These are phyloP conservation scores for Triticum timopheevii DNA, from an alignment of 176 grass and related monocot species.

Conservation along the genomic window DNA sequence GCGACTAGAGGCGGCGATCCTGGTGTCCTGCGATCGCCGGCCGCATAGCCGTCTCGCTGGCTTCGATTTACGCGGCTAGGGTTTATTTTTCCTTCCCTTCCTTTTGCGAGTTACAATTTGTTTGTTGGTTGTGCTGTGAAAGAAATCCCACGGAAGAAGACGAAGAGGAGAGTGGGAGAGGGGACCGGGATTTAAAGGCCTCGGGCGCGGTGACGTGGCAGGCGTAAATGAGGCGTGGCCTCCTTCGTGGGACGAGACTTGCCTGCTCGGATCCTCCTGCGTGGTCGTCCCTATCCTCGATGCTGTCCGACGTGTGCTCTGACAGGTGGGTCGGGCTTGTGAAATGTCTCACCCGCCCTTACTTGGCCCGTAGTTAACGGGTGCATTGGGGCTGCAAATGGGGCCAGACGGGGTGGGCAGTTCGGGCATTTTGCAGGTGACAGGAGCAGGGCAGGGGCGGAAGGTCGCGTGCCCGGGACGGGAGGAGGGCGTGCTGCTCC, in stretches of 20 bases:
- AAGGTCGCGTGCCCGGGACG: background rate
- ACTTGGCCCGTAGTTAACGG: background rate
- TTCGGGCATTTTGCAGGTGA: conserved; percentile 14
- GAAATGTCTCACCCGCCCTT: background rate
- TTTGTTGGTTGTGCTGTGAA: background rate
- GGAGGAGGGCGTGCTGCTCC: background rate
- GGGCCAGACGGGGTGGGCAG: fast-evolving
- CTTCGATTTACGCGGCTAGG: conserved; percentile 33
- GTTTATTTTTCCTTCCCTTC: background rate
- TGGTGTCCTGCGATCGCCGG: background rate
- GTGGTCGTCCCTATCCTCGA: conserved; percentile 15
- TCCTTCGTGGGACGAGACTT: conserved; percentile 25
- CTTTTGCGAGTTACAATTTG: conserved; percentile 3
- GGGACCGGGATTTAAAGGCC: conserved; percentile 46
- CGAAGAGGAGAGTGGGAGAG: background rate
- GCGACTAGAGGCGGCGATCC: conserved; percentile 3
- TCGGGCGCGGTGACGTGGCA: conserved; percentile 17
- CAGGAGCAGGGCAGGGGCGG: conserved; percentile 1
- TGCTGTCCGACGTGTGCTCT: conserved; percentile 3
- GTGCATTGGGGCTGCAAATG: background rate
- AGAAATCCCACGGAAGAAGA: background rate
- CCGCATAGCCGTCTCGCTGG: background rate
- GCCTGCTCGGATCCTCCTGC: no score
- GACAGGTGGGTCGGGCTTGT: fast-evolving
- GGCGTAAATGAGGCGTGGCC: background rate